Evolutionary conservation across 2,329 filamentous ascomycete species (phyloP), one percentile per base, ranked within the genome.

Genomic region (Pseudogymnoascus sp.): DNA sequence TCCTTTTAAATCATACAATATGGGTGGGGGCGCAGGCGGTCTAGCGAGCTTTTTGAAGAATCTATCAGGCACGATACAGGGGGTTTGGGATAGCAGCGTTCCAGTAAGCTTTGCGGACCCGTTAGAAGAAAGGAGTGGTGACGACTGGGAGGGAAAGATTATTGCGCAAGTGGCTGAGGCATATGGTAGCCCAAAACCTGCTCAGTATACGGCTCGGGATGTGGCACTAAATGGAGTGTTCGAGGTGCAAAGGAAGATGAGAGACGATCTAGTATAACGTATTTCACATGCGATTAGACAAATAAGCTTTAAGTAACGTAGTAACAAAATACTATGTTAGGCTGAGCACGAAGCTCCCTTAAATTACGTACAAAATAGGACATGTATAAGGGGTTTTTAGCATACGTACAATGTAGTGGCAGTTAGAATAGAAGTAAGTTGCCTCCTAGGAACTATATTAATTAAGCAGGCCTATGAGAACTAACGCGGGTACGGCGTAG

Each of bases 1-100:
- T 1, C 80, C 83, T 2, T 85, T 85, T 70, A 82, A 83, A 71
- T 81, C 80, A 60, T 86, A 85, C 73, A 80, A 83, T 73, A 82
- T 82, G 62, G 83, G 83, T 2, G 83, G 84, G 10, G 83, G 84
- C 2, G 75, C 77, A 10, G 79, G 77, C 1, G 83, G 84, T 0
- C 72, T 85, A 64, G 73, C 75, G 11, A 79, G 77, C 0, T 84
- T 85, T 65, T 77, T 85, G 68, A 76, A 79, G 54, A 85, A 85
- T 68, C 80, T 86, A 68, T 82, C 81, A 5, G 78, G 77, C 10
- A 84, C 83, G 0, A 79, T 85, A 62, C 78, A 82, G 68, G 78
- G 73, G 21, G 82, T 81, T 65, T 85, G 83, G 83, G 74, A 78
- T 61, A 39, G 37, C 37, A 39, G 37, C 37, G 37, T n/a, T 14